phyloP scores from a whole-genome alignment of 1,284 basidiomycete genomes.

The Schizopora paradoxa region DNA sequence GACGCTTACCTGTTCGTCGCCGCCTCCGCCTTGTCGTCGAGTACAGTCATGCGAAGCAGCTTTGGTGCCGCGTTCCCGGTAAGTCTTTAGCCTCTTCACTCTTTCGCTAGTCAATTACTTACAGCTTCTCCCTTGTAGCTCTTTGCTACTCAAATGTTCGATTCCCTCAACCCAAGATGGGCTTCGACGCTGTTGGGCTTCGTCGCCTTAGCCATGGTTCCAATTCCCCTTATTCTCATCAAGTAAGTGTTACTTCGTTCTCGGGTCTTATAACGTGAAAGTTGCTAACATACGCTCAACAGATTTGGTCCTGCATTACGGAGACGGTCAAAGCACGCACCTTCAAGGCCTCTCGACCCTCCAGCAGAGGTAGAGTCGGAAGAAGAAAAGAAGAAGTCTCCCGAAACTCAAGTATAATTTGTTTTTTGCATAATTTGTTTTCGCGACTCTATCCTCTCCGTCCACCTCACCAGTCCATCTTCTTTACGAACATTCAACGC shows the following conservation, averaged over 20 bases:
- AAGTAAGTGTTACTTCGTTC: conserved; percentile 27
- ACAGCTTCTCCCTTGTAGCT: no score
- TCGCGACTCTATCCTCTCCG: no score
- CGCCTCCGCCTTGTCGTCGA: conserved; percentile 54
- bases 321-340: conserved; percentile 15
- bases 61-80: conserved; percentile 59
- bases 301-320: conserved; percentile 14
- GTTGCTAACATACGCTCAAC: background rate
- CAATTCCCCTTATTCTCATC: conserved; percentile 48
- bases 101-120: conserved; percentile 19
- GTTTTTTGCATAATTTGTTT: no score
- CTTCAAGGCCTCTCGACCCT: conserved; percentile 1
- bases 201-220: conserved; percentile 44
- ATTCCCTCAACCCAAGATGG: conserved; percentile 44
- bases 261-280: background rate
- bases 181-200: conserved; percentile 52
- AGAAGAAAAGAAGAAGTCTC: conserved; percentile 4
- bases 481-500: no score
- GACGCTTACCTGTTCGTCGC: conserved; percentile 53
- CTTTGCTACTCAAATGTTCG: conserved; percentile 52
- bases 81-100: conserved; percentile 17
- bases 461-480: no score
- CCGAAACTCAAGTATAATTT: no score
- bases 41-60: conserved; percentile 47
- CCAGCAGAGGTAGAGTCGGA: conserved; percentile 8